Percentiles rank a stretch among this genome's conserved stretches.
Conservation (phyloP, 1,284 basidiomycete genomes). For the Fistulinella cinereoalba region DNA sequence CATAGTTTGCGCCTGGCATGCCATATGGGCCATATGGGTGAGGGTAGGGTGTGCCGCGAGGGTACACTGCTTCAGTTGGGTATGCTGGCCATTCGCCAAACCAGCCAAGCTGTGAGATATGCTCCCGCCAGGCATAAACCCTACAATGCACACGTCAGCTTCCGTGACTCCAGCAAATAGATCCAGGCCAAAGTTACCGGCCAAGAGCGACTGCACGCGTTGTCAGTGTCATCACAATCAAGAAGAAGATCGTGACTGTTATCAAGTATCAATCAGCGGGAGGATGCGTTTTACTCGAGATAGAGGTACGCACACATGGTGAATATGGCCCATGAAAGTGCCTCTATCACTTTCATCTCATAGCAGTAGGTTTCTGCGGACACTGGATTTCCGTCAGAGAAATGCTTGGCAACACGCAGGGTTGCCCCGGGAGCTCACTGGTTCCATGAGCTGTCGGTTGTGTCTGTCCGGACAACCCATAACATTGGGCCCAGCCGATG, state of each 20-base stretch:
- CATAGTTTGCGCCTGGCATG: slow-evolving; percentile 23
- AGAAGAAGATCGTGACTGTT: slow-evolving; percentile 44
- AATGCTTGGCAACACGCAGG: slow-evolving; percentile 1
- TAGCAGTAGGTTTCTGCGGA: slow-evolving; percentile 60
- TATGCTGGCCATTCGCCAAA: slow-evolving; percentile 49
- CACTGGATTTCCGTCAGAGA: slow-evolving; percentile 40
- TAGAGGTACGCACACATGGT: slow-evolving; percentile 48
- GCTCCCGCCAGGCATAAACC: slow-evolving; percentile 47
- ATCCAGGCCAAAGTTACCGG: slow-evolving; percentile 19
- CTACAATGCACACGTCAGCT: slow-evolving; percentile 14
- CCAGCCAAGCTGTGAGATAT: slow-evolving; percentile 51
- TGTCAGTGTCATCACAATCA: slow-evolving; percentile 43
- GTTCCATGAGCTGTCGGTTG: slow-evolving; percentile 53
- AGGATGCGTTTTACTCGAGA: slow-evolving; percentile 36
- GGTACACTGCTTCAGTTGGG: slow-evolving; percentile 26
- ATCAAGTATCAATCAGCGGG: slow-evolving; percentile 33
- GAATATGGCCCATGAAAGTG: slow-evolving; percentile 75
- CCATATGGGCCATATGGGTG: slow-evolving; percentile 26
- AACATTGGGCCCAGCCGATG: slow-evolving; percentile 65
- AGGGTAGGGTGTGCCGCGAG: slow-evolving; percentile 16
- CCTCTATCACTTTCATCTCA: slow-evolving; percentile 74
- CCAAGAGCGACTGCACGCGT: slow-evolving; percentile 44
- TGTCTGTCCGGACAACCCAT: slow-evolving; percentile 44
- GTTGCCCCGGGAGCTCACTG: slow-evolving; percentile 39
- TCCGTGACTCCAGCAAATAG: not conserved